phyloP scores from a whole-genome alignment of 1,139 yeast genomes.

The Kodamaea sp. region DNA sequence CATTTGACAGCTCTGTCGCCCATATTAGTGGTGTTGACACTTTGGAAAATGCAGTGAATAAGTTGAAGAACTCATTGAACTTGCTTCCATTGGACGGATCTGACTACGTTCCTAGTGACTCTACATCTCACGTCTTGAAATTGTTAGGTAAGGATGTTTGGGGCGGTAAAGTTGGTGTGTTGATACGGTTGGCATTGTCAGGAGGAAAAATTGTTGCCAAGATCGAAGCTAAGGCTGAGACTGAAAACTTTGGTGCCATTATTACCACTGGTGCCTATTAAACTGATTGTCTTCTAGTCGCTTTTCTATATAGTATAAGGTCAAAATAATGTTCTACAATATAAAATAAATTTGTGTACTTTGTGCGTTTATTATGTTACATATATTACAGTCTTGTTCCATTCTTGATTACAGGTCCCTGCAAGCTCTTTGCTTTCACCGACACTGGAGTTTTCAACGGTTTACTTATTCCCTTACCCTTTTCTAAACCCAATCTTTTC shows the following conservation, averaged over 20 bases:
- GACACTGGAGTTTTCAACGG: constrained; percentile 35
- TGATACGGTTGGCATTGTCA: constrained; percentile 70
- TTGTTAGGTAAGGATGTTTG: constrained; percentile 78
- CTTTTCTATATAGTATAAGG: no score
- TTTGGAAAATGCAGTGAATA: constrained; percentile 39
- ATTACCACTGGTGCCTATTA: constrained; percentile 21
- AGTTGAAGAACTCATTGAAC: constrained; percentile 63
- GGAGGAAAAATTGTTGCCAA: constrained; percentile 77
- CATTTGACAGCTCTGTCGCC: constrained; percentile 36
- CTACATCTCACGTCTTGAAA: constrained; percentile 72
- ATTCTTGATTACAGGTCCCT: constrained; percentile 14
- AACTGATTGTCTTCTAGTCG: background rate
- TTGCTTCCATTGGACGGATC: constrained; percentile 82
- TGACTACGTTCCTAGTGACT: constrained; percentile 62
- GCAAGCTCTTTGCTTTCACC: constrained; percentile 12
- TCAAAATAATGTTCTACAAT: no score
- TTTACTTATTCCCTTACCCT: constrained; percentile 48
- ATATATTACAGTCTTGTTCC: background rate
- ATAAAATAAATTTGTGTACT: no score
- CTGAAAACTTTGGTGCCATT: constrained; percentile 26
- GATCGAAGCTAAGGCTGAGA: constrained; percentile 69
- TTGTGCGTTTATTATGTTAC: background rate
- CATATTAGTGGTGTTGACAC: constrained; percentile 35
- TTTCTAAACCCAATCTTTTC: constrained; percentile 40
- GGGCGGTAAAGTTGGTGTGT: constrained; percentile 71